phyloP scores from a whole-genome alignment of 805 yeast species.

The Candida ulmi region DNA sequence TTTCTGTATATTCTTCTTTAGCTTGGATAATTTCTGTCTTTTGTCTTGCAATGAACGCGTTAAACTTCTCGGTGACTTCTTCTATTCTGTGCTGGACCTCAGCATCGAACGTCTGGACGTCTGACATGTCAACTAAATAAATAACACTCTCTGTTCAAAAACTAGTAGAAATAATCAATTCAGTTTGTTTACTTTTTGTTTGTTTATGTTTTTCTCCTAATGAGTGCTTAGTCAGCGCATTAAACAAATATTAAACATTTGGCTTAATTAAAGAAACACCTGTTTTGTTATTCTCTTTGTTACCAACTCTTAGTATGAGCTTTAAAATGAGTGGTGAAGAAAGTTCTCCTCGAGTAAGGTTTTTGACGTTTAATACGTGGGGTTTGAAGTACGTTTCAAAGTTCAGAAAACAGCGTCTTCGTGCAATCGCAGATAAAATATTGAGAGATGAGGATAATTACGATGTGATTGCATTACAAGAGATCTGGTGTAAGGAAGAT shows the following conservation, averaged over 20 bases:
- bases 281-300: too few species aligned
- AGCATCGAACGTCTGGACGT: constrained; percentile 28
- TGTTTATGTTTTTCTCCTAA: background rate
- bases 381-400: constrained; percentile 86
- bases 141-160: too few species aligned
- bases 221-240: too few species aligned
- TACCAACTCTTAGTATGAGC: too few species aligned
- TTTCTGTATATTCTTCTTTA: constrained; percentile 29
- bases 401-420: constrained; percentile 54
- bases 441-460: constrained; percentile 41
- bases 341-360: constrained; percentile 26
- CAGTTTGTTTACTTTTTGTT: background rate
- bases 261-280: too few species aligned
- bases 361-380: constrained; percentile 79
- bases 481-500: constrained; percentile 85
- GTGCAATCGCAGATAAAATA: constrained; percentile 67
- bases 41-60: constrained; percentile 28
- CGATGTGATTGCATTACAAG: constrained; percentile 91
- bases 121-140: too few species aligned
- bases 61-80: constrained; percentile 32
- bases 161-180: too few species aligned
- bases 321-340: background rate
- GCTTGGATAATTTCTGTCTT: constrained; percentile 27
- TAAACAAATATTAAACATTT: too few species aligned
- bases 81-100: constrained; percentile 32